Base-by-base conservation (phyloP, 1,284 basidiomycete species). In the Singerocomus rubriflavus region DNA sequence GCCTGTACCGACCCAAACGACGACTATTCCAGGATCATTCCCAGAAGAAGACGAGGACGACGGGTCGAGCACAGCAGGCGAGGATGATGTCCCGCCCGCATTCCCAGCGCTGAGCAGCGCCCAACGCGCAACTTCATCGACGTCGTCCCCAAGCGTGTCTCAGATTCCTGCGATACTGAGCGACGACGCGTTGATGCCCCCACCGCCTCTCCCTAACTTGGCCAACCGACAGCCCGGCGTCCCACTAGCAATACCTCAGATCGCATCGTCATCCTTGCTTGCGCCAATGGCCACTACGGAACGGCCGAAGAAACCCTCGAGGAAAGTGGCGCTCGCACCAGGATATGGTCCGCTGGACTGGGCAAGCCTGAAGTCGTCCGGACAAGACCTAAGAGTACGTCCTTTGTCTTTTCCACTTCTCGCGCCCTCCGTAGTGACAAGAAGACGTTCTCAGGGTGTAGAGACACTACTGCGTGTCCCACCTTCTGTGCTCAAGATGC, bases 321-420 rank as follows among this genome's bases (percentile, higher is more conserved):
- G 39, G 16, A 98, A 96, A 71, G 94, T 98, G 3, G 91, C 85
- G 1, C 79, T 99, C 0, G 85, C 88, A 11, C 96, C 96, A 2
- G 97, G 97, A 4, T 91, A 88, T 70, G 90, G 91, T 57, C 85
- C 94, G 17, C 71, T 99, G 17, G 97, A 99, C 71, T 99, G 97
- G 97, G 95, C 94, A 1, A 83, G 81, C 44, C 70, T 98, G 52
- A 93, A 92, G 64, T 73, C 80, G 5, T 91, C 87, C 7, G 91
- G 92, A 6, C 69, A 74, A 54, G 83, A 97, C 74, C 69, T 96
- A 17, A 71, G 91, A 51, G 92, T 92, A 57, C 30, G 50, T 53
- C 37, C 10, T 39, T 43, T 17, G 21, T 21, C 21, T 21, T 21
- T 21, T 21, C 21, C 21, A 21, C 21, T 21, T 4, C 21, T 21